Conservation (phyloP, 2,329 filamentous ascomycete genomes). For the Xylariaceae sp. region DNA sequence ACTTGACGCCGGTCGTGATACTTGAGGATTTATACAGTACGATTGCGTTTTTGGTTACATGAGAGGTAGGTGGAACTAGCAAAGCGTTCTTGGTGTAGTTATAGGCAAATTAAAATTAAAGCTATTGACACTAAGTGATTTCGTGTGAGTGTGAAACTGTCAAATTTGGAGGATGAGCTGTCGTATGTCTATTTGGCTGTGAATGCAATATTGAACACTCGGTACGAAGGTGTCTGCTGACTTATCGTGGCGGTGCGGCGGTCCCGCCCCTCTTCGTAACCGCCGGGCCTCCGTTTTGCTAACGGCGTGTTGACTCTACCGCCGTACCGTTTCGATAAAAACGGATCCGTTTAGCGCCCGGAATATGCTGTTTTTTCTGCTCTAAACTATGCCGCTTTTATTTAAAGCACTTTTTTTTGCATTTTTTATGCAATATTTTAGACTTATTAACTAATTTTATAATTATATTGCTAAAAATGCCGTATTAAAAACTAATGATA, state of each 20-base stretch:
- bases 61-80: too few relatives aligned
- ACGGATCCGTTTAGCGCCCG: background rate
- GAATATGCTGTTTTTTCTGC: background rate
- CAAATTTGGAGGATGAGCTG: too few relatives aligned
- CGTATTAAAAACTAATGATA: background rate
- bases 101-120: too few relatives aligned
- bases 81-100: too few relatives aligned
- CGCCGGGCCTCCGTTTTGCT: too few relatives aligned
- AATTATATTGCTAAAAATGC: background rate
- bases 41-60: too few relatives aligned
- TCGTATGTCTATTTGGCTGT: too few relatives aligned
- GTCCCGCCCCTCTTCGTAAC: background rate
- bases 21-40: too few relatives aligned
- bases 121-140: too few relatives aligned
- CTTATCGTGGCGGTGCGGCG: background rate
- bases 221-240: background rate
- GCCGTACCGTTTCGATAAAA: background rate
- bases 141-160: too few relatives aligned
- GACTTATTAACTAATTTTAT: background rate
- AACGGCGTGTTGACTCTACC: background rate
- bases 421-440: background rate
- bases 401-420: background rate
- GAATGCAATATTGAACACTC: conserved; percentile 1
- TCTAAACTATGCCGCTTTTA: background rate
- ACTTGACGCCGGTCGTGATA: too few relatives aligned